Conservation (phyloP, 805 yeast species). For the Cyberlindnera amylophila region DNA sequence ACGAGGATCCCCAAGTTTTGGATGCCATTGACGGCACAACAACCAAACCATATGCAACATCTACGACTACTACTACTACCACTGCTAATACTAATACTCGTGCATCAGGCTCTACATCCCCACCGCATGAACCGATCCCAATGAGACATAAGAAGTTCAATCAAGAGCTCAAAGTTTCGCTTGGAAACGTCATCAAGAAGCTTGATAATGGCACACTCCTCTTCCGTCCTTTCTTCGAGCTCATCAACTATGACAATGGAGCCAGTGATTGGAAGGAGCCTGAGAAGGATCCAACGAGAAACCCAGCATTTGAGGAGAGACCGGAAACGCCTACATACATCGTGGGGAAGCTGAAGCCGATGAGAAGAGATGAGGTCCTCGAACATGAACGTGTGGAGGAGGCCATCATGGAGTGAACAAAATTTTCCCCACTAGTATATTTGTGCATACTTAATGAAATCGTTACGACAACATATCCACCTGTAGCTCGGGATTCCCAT, state of each 20-base stretch:
- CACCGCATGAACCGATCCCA: neutral
- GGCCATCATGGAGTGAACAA: conserved; percentile 15
- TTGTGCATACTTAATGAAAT: conserved; percentile 4
- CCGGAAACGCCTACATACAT: conserved; percentile 5
- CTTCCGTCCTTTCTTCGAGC: conserved; percentile 27
- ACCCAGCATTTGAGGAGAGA: neutral
- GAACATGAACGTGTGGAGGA: conserved; percentile 19
- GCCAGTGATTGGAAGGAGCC: no score
- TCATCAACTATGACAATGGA: conserved; percentile 13
- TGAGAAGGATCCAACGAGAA: no score
- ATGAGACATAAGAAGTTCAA: conserved; percentile 21
- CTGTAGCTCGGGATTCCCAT: no score
- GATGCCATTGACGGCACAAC: conserved; percentile 4
- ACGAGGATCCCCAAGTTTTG: conserved; percentile 5
- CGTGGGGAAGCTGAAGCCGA: conserved; percentile 19
- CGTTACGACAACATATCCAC: conserved; percentile 3
- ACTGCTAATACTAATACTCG: no score
- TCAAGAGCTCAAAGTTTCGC: conserved; percentile 18
- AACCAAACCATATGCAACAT: no score
- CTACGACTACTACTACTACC: no score
- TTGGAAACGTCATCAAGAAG: conserved; percentile 26
- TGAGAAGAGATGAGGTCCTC: conserved; percentile 13
- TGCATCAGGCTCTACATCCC: neutral
- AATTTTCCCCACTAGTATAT: no score
- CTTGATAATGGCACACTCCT: conserved; percentile 24